These are phyloP conservation scores for Fraxinus sp. DNA, from an alignment of 305 asterid species.

Conservation along the genomic window DNA sequence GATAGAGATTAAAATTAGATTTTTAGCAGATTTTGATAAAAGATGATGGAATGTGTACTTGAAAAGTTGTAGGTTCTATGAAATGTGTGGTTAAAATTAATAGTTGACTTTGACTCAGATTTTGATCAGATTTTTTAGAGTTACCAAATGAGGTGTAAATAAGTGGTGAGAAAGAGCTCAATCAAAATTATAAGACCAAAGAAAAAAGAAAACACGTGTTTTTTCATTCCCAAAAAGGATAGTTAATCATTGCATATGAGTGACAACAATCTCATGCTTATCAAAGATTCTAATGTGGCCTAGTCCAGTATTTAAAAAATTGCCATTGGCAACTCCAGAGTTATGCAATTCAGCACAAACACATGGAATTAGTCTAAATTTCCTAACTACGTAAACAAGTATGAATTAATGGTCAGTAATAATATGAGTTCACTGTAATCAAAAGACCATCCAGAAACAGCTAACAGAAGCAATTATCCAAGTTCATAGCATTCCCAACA, in stretches of 20 bases:
- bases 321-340: neutral
- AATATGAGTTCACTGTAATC: neutral
- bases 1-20: too few species aligned
- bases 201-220: neutral
- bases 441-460: neutral
- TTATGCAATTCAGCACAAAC: neutral
- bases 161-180: conserved; percentile 11
- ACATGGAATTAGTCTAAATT: neutral
- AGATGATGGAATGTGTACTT: too few species aligned
- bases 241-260: conserved; percentile 5
- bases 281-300: neutral
- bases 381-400: neutral
- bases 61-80: too few species aligned
- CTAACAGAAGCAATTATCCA: neutral
- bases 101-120: too few species aligned
- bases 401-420: neutral
- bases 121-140: too few species aligned
- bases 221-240: neutral
- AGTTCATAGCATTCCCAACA: neutral
- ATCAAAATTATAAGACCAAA: neutral
- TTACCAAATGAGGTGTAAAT: neutral
- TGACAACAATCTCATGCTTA: neutral
- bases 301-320: neutral
- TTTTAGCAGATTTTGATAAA: too few species aligned
- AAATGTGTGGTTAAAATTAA: too few species aligned